Evolutionary conservation across 2,329 filamentous ascomycete genomes (phyloP), one percentile per base, ranked within the genome.

Genomic region (Ophiostoma ips): DNA sequence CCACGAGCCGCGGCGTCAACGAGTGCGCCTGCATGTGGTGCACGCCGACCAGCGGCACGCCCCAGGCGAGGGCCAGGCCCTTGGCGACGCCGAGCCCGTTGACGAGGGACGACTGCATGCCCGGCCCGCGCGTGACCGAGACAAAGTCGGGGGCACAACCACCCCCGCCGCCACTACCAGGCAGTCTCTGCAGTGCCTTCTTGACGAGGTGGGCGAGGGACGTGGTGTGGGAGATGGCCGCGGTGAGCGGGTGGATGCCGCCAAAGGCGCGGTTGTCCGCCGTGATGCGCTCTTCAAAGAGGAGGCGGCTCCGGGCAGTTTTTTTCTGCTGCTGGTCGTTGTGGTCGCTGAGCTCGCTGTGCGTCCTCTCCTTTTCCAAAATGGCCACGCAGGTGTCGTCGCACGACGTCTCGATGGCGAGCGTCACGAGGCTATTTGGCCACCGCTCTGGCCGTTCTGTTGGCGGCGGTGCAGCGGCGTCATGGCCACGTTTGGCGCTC

Each of bases 21-120:
- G 92, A 84, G 65, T 98, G 92, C 11, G 89, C 92, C 63, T 95
- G 89, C 92, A 98, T 96, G 65, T 98, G 92, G 64, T 98, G 85
- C 1, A 95, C 85, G 1, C 81, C 92, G 1, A 96, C 64, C 31
- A 96, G 69, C 3, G 90, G 89, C 35, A 88, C 75, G 55, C 80
- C 75, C 86, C 86, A 94, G 35, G 87, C 88, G 18, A 85, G 71
- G 0, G 89, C 80, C 18, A 96, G 73, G 0, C 88, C 92, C 65
- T 96, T 96, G 16, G 87, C 92, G 19, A 81, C 82, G 61, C 87
- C 81, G 11, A 96, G 64, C 0, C 92, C 92, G 15, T 83, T 79
- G 18, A 79, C 75, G 30, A 98, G 72, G 58, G 86, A 87, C 5
- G 83, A 75, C 30, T 76, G 70, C 85, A 95, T 95, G 18, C 92